Conservation (phyloP, 306 rosid genomes). For the Lathyrus oleraceus region DNA sequence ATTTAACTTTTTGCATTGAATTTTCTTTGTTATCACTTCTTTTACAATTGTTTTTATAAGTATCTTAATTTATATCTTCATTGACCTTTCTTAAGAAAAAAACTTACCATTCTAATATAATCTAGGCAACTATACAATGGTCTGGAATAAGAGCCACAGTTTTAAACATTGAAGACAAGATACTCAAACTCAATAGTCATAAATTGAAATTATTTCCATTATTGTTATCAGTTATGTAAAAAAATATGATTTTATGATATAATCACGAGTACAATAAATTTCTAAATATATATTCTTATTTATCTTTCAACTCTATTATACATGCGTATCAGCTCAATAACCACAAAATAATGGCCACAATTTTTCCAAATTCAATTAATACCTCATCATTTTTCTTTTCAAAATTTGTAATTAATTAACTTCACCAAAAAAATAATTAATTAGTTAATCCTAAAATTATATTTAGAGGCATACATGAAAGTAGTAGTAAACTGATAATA, state of each 20-base stretch:
- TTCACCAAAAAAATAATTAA: neutral
- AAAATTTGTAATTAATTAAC: neutral
- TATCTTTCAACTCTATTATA: constrained; percentile 8
- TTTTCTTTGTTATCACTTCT: too few species aligned
- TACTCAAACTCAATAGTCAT: constrained; percentile 24
- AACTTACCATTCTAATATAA: too few species aligned
- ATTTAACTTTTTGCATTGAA: too few species aligned
- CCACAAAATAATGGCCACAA: neutral
- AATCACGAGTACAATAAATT: constrained; percentile 21
- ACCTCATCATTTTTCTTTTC: neutral
- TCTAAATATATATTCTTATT: constrained; percentile 20
- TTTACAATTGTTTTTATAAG: too few species aligned
- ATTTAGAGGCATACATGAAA: neutral
- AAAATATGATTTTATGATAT: neutral
- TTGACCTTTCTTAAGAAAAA: too few species aligned
- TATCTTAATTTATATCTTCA: too few species aligned
- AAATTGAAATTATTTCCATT: constrained; percentile 13
- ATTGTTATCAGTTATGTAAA: constrained; percentile 6
- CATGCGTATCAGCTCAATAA: constrained; percentile 34
- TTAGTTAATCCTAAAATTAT: neutral
- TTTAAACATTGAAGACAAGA: neutral
- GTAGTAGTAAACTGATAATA: too few species aligned
- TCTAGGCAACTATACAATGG: too few species aligned
- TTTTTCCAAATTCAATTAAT: constrained; percentile 11
- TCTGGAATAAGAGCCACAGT: too few species aligned